phyloP scores from a whole-genome alignment of 768 basidiomycete species.

The Leucosporidium scottii region DNA sequence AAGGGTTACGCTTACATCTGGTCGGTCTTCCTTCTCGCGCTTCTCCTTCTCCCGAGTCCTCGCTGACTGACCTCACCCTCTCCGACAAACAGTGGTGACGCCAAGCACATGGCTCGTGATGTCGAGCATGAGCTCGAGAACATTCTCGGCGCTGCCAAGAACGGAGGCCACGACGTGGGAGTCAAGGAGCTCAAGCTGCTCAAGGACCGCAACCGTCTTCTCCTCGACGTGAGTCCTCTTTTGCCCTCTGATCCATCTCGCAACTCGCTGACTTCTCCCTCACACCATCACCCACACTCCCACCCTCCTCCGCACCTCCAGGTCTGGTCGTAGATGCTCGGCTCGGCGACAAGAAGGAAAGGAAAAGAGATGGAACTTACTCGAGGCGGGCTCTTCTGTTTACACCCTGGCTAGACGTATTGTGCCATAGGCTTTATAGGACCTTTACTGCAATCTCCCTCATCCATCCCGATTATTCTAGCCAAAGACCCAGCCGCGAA shows the following conservation, averaged over 20 bases:
- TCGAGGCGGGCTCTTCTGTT: background rate
- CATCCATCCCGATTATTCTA: background rate
- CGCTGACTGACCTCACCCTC: background rate
- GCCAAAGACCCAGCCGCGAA: background rate
- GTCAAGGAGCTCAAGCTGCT: conserved; percentile 61
- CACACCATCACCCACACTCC: background rate
- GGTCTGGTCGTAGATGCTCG: conserved; percentile 5
- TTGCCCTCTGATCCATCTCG: too few relatives aligned
- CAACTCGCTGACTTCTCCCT: too few relatives aligned
- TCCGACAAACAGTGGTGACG: conserved; percentile 23
- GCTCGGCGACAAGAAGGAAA: background rate
- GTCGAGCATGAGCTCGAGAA: conserved; percentile 79
- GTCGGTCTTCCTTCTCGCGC: background rate
- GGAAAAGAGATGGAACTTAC: background rate
- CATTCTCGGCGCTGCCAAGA: conserved; percentile 82
- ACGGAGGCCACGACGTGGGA: conserved; percentile 48
- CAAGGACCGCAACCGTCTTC: conserved; percentile 74
- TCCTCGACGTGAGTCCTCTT: conserved; percentile 58
- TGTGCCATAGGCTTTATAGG: too few relatives aligned
- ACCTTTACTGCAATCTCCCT: background rate
- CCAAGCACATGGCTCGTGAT: conserved; percentile 84
- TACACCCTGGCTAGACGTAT: too few relatives aligned
- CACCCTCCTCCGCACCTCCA: background rate
- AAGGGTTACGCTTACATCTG: conserved; percentile 54
- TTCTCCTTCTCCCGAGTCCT: background rate